These are phyloP conservation scores for Fusarium nematophilum DNA, from an alignment of 2,329 filamentous ascomycete species.

Conservation along the genomic window DNA sequence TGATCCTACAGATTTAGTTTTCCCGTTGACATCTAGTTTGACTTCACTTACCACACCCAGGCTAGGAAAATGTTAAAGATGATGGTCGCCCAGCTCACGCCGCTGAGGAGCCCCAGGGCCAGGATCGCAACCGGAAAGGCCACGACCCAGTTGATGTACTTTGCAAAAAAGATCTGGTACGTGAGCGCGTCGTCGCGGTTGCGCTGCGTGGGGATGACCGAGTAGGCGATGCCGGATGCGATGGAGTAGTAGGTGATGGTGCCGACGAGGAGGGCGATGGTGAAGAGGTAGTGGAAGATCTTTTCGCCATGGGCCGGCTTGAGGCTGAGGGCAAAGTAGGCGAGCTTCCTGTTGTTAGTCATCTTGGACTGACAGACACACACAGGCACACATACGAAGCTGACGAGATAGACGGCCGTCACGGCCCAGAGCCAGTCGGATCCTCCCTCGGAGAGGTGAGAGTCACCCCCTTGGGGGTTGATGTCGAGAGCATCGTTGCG, in stretches of 20 bases:
- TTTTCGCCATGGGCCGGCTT: constrained; percentile 59
- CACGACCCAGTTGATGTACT: constrained; percentile 67
- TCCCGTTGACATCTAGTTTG: fast-evolving
- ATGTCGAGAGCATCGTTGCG: constrained; percentile 60
- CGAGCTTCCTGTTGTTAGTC: constrained; percentile 49
- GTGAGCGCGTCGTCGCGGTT: constrained; percentile 42
- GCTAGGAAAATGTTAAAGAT: constrained; percentile 60
- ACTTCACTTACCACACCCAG: constrained; percentile 57
- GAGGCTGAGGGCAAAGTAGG: constrained; percentile 54
- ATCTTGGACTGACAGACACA: too few species aligned
- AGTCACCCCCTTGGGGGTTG: constrained; percentile 57
- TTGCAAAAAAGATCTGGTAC: constrained; percentile 65
- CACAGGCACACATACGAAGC: constrained; percentile 54
- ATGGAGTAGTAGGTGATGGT: constrained; percentile 63
- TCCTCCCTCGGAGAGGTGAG: constrained; percentile 57
- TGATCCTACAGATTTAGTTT: constrained; percentile 43
- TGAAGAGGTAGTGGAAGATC: constrained; percentile 68
- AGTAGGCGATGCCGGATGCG: constrained; percentile 63
- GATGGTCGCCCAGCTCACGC: constrained; percentile 67
- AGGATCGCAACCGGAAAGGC: constrained; percentile 59
- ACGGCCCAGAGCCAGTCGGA: constrained; percentile 68
- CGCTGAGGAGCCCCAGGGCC: constrained; percentile 61
- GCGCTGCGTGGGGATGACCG: constrained; percentile 49
- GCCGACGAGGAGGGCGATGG: constrained; percentile 60
- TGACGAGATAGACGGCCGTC: constrained; percentile 59